Conservation (phyloP, 148 eudicot genomes). For the Limonium bicolor region DNA sequence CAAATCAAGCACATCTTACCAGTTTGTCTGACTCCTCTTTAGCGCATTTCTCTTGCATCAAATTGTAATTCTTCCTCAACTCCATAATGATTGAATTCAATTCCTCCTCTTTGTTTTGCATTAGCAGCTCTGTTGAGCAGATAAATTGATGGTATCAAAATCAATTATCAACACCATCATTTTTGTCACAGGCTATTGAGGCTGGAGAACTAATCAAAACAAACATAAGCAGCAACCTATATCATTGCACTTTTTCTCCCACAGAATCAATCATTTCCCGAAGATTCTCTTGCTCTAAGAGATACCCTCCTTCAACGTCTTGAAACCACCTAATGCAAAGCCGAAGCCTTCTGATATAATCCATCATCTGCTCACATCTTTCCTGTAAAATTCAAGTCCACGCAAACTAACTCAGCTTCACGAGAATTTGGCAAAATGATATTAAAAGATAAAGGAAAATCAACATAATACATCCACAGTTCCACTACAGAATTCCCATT, state of each 20-base stretch:
- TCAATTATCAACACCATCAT: too few species aligned
- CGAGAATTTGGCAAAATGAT: neutral
- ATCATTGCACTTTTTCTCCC: slow-evolving; percentile 53
- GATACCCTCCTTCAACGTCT: slow-evolving; percentile 61
- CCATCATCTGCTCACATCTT: slow-evolving; percentile 87
- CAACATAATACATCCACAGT: too few species aligned
- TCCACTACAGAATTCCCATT: too few species aligned
- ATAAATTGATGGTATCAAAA: too few species aligned
- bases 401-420: too few species aligned
- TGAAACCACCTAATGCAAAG: slow-evolving; percentile 83
- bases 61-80: slow-evolving; percentile 46
- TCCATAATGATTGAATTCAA: slow-evolving; percentile 76
- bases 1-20: slow-evolving; percentile 25
- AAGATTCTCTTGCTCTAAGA: slow-evolving; percentile 55
- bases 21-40: slow-evolving; percentile 67
- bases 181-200: neutral
- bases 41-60: slow-evolving; percentile 57
- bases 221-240: slow-evolving; percentile 68
- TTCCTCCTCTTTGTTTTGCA: slow-evolving; percentile 84
- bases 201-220: slow-evolving; percentile 1
- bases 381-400: slow-evolving; percentile 43
- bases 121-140: slow-evolving; percentile 60
- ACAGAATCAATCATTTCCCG: slow-evolving; percentile 37
- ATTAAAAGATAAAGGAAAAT: slow-evolving; percentile 1
- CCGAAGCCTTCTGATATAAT: slow-evolving; percentile 71